Percentiles rank a stretch among this genome's conserved stretches.
Evolutionary conservation across 352 stramenopile genomes (phyloP).

Genomic region (Phytophthora capsici): DNA sequence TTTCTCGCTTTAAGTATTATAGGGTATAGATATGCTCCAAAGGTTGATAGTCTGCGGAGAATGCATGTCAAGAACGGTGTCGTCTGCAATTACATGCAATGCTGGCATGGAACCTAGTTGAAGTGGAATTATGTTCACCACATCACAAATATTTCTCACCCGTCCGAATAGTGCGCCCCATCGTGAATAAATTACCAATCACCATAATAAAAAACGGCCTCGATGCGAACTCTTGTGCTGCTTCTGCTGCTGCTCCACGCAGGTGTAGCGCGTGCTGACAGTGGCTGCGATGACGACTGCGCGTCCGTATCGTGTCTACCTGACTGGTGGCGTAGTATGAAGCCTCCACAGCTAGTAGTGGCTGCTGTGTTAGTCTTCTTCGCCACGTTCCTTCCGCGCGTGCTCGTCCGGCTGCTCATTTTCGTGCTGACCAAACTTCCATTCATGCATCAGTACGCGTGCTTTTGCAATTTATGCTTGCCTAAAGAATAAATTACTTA

Average conservation of each 20-base stretch:
- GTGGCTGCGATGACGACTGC: slow-evolving; percentile 44
- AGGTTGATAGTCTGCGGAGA: too few species aligned
- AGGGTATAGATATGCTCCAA: too few species aligned
- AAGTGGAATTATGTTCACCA: neutral
- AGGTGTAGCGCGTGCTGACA: slow-evolving; percentile 7
- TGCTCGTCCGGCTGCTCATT: slow-evolving; percentile 85
- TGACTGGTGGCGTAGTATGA: slow-evolving; percentile 59
- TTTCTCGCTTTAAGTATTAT: too few species aligned
- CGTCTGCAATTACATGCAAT: too few species aligned
- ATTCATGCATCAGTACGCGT: slow-evolving; percentile 77
- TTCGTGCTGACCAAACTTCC: slow-evolving; percentile 88
- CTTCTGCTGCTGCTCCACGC: slow-evolving; percentile 22
- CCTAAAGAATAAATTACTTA: too few species aligned
- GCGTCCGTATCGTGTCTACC: slow-evolving; percentile 56
- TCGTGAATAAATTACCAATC: neutral
- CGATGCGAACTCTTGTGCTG: slow-evolving; percentile 6
- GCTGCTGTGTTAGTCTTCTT: slow-evolving; percentile 87
- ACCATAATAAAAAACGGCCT: slow-evolving; percentile 2
- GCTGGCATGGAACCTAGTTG: too few species aligned
- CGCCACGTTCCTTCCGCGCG: slow-evolving; percentile 85
- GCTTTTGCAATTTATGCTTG: too few species aligned
- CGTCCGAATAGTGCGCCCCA: neutral
- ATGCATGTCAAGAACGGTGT: too few species aligned
- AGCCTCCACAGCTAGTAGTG: slow-evolving; percentile 51
- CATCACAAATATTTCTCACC: neutral